Evolutionary conservation across 176 grass and related monocot species (phyloP), one percentile per base, ranked within the genome.

Genomic region (Ananas comosus): DNA sequence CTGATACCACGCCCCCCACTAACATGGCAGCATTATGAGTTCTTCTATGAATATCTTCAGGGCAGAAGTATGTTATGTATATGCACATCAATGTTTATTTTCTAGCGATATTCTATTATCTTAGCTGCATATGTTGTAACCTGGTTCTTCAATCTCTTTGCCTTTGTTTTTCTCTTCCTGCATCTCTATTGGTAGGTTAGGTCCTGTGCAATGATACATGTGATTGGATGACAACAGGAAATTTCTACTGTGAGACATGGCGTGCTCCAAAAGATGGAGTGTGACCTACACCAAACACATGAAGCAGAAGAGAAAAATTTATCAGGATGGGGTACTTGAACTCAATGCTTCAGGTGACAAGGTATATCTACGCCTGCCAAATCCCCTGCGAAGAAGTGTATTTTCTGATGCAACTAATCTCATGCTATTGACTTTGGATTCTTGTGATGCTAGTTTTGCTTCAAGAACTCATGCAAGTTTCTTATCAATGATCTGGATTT

Each of bases 221-320:
- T 19, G 21, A 22, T 61, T 3, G 7, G 56, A 61, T 61, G 10
- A 22, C 21, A 61, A 61, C 56, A 22, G 54, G 54, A 17, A 7
- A 17, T 9, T 59, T 17, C 54, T 8, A 9, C 16, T 2, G n/a
- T 61, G 21, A 61, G 10, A 16, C 13, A 61, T 61, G 56, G 13
- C 16, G 21, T 22, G 17, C 56, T 22, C 57, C 12, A 77, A 27
- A 73, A 78, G 67, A 54, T 90, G 84, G 89, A 70, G 76, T 51
- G 84, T 80, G 63, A 87, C 89, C 51, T 96, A 87, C 78, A 92
- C 93, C 1, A 92, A 85, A 63, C 89, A 97, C 56, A 13, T 97
- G 71, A 92, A 85, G 73, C 84, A 97, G 74, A 97, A 90, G 79
- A 85, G 89, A 63, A 92, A 97, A 83, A 77, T 75, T 64, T 97